These are phyloP conservation scores for Chlorella sp. DNA, from an alignment of 139 green algal species.

Conservation along the genomic window DNA sequence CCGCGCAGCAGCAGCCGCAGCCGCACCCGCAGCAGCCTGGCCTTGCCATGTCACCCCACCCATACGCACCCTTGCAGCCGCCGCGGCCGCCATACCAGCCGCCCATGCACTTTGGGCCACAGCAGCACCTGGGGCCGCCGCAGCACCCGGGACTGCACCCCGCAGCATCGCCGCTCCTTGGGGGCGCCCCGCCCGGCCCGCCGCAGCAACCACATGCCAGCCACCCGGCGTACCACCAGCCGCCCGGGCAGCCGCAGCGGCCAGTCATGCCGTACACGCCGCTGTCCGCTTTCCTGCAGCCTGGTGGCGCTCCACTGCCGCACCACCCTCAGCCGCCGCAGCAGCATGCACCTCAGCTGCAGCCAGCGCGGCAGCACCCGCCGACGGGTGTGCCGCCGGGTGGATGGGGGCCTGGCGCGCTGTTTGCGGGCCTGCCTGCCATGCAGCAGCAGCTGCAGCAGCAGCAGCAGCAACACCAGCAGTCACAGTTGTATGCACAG, in stretches of 20 bases:
- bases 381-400: neutral
- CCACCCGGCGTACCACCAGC: neutral
- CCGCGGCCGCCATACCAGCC: constrained; percentile 1
- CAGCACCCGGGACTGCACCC: constrained; percentile 5
- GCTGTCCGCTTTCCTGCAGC: neutral
- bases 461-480: constrained; percentile 15
- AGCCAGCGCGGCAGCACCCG: neutral
- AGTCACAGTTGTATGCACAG: neutral
- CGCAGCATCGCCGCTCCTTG: neutral
- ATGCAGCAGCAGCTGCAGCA: constrained; percentile 24
- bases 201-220: neutral
- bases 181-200: too few species aligned
- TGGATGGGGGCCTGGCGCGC: neutral
- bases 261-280: neutral
- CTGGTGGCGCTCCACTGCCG: too few species aligned
- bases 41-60: too few species aligned
- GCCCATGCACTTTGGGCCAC: neutral
- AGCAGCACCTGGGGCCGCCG: neutral
- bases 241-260: neutral
- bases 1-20: neutral
- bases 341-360: neutral
- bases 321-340: neutral
- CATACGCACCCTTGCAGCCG: neutral
- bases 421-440: constrained; percentile 6
- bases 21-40: neutral